phyloP scores from a whole-genome alignment of 768 basidiomycete genomes.

The Sarcomyxa edulis region DNA sequence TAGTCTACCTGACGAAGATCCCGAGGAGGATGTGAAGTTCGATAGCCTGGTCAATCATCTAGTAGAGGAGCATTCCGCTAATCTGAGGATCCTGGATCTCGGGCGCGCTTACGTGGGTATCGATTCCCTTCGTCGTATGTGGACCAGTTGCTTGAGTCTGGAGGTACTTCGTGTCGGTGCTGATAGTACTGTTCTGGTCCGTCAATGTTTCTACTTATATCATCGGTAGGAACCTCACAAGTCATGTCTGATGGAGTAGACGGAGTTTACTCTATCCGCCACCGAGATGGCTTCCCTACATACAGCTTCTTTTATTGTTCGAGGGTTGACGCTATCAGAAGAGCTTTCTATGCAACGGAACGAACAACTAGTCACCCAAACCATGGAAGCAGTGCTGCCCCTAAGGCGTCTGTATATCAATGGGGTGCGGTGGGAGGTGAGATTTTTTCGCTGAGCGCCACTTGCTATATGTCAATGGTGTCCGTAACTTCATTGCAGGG shows the following conservation, averaged over 20 bases:
- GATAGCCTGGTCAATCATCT: conserved; percentile 31
- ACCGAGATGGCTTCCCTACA: conserved; percentile 3
- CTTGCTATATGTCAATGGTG: background rate
- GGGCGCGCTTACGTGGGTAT: conserved; percentile 18
- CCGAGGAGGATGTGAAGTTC: conserved; percentile 16
- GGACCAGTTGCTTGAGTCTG: conserved; percentile 12
- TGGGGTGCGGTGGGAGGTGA: conserved; percentile 3
- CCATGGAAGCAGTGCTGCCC: background rate
- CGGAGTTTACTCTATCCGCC: background rate
- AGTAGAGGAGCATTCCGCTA: conserved; percentile 19
- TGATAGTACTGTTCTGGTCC: background rate
- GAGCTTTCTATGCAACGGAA: background rate
- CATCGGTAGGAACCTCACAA: background rate
- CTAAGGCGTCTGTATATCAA: conserved; percentile 5
- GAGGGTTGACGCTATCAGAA: conserved; percentile 2
- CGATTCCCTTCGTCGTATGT: conserved; percentile 13
- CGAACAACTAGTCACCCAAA: background rate
- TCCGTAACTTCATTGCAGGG: background rate
- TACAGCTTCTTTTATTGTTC: conserved; percentile 1
- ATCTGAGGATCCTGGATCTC: conserved; percentile 24
- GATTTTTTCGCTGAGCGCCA: background rate
- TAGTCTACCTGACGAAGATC: conserved; percentile 4
- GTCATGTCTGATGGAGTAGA: background rate
- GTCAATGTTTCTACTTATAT: background rate
- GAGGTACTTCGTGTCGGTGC: conserved; percentile 11